Conservation (phyloP, 2,329 filamentous ascomycete species). For the Massarina eburnea region DNA sequence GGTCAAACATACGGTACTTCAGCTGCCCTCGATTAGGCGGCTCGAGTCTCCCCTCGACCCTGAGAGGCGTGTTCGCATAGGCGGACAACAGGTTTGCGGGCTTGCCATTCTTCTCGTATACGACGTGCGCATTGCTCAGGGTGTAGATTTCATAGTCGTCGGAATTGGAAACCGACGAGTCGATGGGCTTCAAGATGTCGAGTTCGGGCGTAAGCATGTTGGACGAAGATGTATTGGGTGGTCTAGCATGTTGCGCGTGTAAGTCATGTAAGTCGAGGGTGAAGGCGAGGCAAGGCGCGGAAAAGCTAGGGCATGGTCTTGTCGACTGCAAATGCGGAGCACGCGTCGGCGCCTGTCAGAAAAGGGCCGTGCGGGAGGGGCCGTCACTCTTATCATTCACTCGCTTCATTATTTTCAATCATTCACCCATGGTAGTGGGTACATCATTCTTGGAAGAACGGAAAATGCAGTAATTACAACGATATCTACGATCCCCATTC, state of each 20-base stretch:
- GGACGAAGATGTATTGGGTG: neutral
- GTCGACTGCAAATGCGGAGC: neutral
- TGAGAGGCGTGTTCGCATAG: conserved; percentile 61
- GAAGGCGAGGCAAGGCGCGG: too few species aligned
- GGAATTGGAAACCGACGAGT: conserved; percentile 42
- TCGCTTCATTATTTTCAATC: too few species aligned
- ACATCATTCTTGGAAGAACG: too few species aligned
- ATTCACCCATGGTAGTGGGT: too few species aligned
- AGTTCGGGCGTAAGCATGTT: conserved; percentile 34
- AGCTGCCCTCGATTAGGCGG: conserved; percentile 24
- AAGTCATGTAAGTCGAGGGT: neutral
- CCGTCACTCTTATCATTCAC: too few species aligned
- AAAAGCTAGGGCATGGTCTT: neutral
- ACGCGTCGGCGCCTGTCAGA: neutral
- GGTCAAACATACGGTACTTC: conserved; percentile 30
- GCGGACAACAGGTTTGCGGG: conserved; percentile 64
- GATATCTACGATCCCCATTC: conserved; percentile 22
- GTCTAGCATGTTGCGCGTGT: conserved; percentile 10
- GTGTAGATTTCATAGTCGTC: conserved; percentile 65
- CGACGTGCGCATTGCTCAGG: conserved; percentile 63
- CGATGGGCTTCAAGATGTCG: conserved; percentile 45
- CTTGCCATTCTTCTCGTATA: conserved; percentile 53
- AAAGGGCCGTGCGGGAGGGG: neutral
- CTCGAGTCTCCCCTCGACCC: conserved; percentile 62
- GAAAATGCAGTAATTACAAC: too few species aligned